These are phyloP conservation scores for Actinomucor elegans DNA, from an alignment of 371 early-diverging fungal genomes.

Conservation along the genomic window DNA sequence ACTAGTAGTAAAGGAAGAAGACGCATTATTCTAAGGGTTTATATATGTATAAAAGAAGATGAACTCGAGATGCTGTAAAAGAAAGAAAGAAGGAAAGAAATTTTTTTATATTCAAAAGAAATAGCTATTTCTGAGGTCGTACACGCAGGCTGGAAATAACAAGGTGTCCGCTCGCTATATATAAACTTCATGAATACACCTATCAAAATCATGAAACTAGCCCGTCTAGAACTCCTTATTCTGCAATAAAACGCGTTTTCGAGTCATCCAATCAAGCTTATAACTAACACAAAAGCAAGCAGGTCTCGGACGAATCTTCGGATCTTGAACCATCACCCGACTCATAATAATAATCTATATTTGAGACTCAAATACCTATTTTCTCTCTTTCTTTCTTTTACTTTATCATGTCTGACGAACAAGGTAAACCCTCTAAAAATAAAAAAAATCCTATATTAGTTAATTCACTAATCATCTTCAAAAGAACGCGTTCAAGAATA, in stretches of 20 bases:
- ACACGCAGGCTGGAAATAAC: too few species aligned
- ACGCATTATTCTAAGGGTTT: neutral
- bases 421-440: neutral
- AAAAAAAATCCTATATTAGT: neutral
- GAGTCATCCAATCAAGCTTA: too few species aligned
- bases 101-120: neutral
- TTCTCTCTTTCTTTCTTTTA: neutral
- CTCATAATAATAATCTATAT: neutral
- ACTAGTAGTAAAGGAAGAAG: neutral
- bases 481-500: slow-evolving; percentile 38
- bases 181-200: too few species aligned
- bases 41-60: neutral
- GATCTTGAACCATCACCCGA: too few species aligned
- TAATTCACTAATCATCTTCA: neutral
- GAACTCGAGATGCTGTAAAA: neutral
- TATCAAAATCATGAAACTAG: too few species aligned
- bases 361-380: slow-evolving; percentile 1
- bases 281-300: too few species aligned
- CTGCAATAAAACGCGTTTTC: too few species aligned
- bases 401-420: slow-evolving; percentile 5
- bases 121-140: too few species aligned
- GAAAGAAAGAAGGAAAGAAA: neutral
- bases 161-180: too few species aligned
- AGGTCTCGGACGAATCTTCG: too few species aligned
- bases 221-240: too few species aligned